These are phyloP conservation scores for Diaporthe sp. DNA, from an alignment of 2,329 filamentous ascomycete genomes.

Conservation along the genomic window DNA sequence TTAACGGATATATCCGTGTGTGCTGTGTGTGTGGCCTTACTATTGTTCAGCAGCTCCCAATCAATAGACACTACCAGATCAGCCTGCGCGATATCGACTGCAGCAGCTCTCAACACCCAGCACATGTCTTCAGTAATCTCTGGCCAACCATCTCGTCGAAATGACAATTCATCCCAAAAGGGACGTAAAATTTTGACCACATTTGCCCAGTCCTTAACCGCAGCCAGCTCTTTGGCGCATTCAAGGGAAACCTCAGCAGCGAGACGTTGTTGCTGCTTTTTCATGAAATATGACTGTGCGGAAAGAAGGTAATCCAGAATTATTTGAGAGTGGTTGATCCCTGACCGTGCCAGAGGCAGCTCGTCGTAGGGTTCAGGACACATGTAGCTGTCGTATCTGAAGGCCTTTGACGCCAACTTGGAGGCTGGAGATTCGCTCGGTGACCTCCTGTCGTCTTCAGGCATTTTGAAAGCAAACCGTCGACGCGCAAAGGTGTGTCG, in stretches of 20 bases:
- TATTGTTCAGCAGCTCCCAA: constrained; percentile 74
- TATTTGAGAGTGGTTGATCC: constrained; percentile 68
- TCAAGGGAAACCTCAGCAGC: constrained; percentile 71
- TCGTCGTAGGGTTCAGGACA: constrained; percentile 75
- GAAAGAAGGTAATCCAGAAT: constrained; percentile 67
- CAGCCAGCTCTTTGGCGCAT: constrained; percentile 68
- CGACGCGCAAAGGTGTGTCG: constrained; percentile 69
- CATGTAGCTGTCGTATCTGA: constrained; percentile 76
- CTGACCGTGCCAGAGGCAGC: constrained; percentile 63
- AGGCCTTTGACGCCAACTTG: constrained; percentile 63
- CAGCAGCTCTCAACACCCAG: constrained; percentile 72
- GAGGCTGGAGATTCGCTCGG: constrained; percentile 64
- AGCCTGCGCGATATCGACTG: constrained; percentile 64
- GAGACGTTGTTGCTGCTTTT: constrained; percentile 66
- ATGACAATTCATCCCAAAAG: constrained; percentile 70
- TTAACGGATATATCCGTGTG: constrained; percentile 42
- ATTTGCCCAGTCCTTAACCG: constrained; percentile 65
- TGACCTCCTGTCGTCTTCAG: constrained; percentile 69
- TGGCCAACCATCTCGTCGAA: constrained; percentile 72
- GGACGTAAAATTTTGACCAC: constrained; percentile 68
- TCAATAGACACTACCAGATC: constrained; percentile 73
- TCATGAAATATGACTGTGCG: constrained; percentile 68
- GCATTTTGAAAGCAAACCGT: constrained; percentile 67
- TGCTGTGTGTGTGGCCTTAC: constrained; percentile 58
- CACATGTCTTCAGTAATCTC: constrained; percentile 71